Conservation (phyloP, 106 monocot genomes). For the Narthecium ossifragum region DNA sequence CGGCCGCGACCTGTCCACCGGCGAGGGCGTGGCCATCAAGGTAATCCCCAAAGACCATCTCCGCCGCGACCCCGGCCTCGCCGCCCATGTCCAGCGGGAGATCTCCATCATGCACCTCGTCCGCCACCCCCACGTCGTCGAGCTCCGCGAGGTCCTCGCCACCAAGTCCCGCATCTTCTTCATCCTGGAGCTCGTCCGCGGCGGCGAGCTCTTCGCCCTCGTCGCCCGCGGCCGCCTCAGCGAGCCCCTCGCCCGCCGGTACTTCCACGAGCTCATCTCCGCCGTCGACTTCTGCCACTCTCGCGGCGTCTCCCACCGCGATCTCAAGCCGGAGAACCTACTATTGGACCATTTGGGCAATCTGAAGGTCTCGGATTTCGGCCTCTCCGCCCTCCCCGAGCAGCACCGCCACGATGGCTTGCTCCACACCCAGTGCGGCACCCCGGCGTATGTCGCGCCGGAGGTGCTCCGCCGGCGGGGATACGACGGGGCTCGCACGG, state of each 20-base stretch:
- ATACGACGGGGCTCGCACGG: slow-evolving; percentile 17
- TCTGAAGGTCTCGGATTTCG: slow-evolving; percentile 28
- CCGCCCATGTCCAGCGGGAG: slow-evolving; percentile 21
- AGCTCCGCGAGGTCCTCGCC: slow-evolving; percentile 23
- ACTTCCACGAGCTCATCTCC: slow-evolving; percentile 22
- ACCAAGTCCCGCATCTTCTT: slow-evolving; percentile 19
- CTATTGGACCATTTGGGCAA: slow-evolving; percentile 12
- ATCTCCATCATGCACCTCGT: slow-evolving; percentile 20
- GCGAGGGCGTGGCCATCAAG: slow-evolving; percentile 23
- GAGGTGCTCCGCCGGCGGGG: slow-evolving; percentile 21
- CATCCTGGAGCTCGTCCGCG: slow-evolving; percentile 18
- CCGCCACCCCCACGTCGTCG: slow-evolving; percentile 25
- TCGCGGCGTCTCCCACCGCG: slow-evolving; percentile 27
- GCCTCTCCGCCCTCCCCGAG: slow-evolving; percentile 23
- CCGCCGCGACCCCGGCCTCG: slow-evolving; percentile 8
- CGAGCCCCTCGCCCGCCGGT: slow-evolving; percentile 13
- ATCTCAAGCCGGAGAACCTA: slow-evolving; percentile 25
- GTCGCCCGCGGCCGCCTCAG: slow-evolving; percentile 13
- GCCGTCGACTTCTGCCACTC: slow-evolving; percentile 29
- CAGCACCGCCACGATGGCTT: slow-evolving; percentile 24
- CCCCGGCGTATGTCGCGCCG: slow-evolving; percentile 25
- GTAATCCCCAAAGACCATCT: slow-evolving; percentile 18
- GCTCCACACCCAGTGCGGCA: slow-evolving; percentile 28
- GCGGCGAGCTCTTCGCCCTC: slow-evolving; percentile 20
- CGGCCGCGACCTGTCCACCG: slow-evolving; percentile 19